phyloP scores from a whole-genome alignment of 176 grass and related monocot genomes.

The bread wheat (Triticum aestivum) region DNA sequence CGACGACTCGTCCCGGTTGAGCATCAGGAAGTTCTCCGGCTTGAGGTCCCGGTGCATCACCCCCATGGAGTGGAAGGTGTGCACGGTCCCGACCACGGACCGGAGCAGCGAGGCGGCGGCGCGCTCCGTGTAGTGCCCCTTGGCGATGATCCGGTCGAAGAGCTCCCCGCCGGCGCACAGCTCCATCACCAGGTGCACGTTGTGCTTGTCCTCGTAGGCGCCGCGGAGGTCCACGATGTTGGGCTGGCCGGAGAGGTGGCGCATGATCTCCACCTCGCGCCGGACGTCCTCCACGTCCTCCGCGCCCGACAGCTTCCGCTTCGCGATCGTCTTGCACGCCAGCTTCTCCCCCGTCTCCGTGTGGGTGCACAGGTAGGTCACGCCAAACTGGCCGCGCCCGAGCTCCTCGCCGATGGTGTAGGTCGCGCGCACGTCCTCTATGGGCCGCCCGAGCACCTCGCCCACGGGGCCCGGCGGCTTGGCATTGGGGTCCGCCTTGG shows the following conservation, averaged over 20 bases:
- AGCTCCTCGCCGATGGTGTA: constrained; percentile 83
- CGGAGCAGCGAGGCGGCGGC: constrained; percentile 54
- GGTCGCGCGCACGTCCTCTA: constrained; percentile 61
- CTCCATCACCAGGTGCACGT: constrained; percentile 91
- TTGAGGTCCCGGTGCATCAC: constrained; percentile 89
- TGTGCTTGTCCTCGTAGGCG: constrained; percentile 78
- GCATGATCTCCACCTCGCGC: constrained; percentile 83
- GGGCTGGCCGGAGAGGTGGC: constrained; percentile 66
- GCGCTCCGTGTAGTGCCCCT: constrained; percentile 77
- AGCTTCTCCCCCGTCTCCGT: constrained; percentile 52
- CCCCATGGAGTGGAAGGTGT: constrained; percentile 76
- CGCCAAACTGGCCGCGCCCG: constrained; percentile 83
- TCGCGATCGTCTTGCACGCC: constrained; percentile 85
- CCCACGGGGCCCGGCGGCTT: constrained; percentile 43
- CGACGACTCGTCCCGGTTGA: constrained; percentile 53
- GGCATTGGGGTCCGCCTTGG: not conserved
- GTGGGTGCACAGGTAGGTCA: constrained; percentile 90
- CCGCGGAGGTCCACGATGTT: constrained; percentile 65
- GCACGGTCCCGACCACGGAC: constrained; percentile 54
- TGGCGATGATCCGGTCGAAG: constrained; percentile 82
- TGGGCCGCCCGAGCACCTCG: constrained; percentile 54
- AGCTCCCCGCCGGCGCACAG: constrained; percentile 84
- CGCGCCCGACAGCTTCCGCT: constrained; percentile 53
- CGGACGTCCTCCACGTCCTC: constrained; percentile 77
- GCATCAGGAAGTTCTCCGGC: constrained; percentile 78